Evolutionary conservation across 352 stramenopile species (phyloP), one percentile per base, ranked within the genome.

Genomic region (Phytophthora chlamydospora): DNA sequence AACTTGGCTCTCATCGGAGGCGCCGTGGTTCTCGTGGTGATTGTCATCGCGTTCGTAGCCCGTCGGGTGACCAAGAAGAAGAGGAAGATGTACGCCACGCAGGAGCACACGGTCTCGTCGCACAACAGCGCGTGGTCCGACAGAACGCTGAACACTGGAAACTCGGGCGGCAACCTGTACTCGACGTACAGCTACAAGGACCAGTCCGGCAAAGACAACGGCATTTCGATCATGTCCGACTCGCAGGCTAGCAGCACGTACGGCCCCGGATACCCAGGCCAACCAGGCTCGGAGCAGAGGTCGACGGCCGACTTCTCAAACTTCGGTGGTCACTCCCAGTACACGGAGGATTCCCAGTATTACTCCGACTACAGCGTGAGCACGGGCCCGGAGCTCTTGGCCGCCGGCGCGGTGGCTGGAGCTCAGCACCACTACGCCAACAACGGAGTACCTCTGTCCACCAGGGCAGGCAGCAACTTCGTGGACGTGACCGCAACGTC

Each of bases 31-130:
- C 75, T 76, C 11, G 66, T 78, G 11, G 40, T 87, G 16, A 54
- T 88, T 29, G 62, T 90, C 10, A 57, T 71, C 6, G 21, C 80
- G 3, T 89, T 92, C 48, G 66, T 92, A 19, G 58, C 69, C 10
- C 74, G 63, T 27, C 74, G 73, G 1, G 45, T 75, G 8, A 12
- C 55, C 21, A 71, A 55, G 42, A 78, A 66, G 42, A 78, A 66
- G 53, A 68, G 62, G 39, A 75, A 70, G 46, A 74, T 67, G 24
- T 62, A 57, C 6, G 38, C 51, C 2, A 67, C 69, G 10, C 59
- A 75, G 32, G 66, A 78, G 35, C 67, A 48, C 24, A 62, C 54
- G 10, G 55, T 76, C 32, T 72, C 73, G 14, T 75, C 57, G 14
- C 43, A 52, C 13, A 58, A 45, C 29, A 66, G 67, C 32, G 27